phyloP scores from a whole-genome alignment of 2,329 filamentous ascomycete species.

The Paracoccidioides lutzii region DNA sequence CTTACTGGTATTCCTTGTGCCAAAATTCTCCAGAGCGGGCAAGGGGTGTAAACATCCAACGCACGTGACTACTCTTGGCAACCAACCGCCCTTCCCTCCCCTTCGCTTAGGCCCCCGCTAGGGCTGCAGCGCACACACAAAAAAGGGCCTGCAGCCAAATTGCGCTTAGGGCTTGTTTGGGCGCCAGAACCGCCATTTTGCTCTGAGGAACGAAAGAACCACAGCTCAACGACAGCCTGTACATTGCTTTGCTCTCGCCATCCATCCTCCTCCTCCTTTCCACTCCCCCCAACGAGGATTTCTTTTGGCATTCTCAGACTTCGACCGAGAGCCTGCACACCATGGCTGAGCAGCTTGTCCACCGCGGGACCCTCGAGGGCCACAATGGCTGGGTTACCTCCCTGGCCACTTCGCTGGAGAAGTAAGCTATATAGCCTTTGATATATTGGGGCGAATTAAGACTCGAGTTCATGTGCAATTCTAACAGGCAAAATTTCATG shows the following conservation, averaged over 20 bases:
- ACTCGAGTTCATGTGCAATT: constrained; percentile 1
- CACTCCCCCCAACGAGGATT: constrained; percentile 18
- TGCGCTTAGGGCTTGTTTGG: constrained; percentile 29
- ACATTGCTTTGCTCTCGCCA: constrained; percentile 26
- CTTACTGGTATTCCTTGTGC: too few species aligned
- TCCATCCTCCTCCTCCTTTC: constrained; percentile 23
- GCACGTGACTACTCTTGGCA: background rate
- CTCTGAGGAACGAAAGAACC: constrained; percentile 21
- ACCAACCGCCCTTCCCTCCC: too few species aligned
- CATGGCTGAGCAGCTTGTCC: constrained; percentile 90
- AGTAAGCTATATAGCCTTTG: constrained; percentile 47
- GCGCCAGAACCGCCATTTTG: constrained; percentile 23
- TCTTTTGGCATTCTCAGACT: constrained; percentile 27
- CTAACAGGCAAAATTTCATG: background rate
- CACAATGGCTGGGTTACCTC: constrained; percentile 99
- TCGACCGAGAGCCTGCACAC: constrained; percentile 25
- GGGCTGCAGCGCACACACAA: constrained; percentile 2
- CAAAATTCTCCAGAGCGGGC: too few species aligned
- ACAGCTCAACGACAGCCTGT: constrained; percentile 9
- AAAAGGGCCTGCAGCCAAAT: constrained; percentile 12
- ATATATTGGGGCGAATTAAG: background rate
- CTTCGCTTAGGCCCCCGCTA: constrained; percentile 1
- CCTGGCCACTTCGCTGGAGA: constrained; percentile 97
- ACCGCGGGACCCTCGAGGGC: constrained; percentile 95
- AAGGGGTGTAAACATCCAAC: too few species aligned